Evolutionary conservation across 163 green algal species (phyloP), one percentile per base, ranked within the genome.

Genomic region (Coccomyxa subellipsoidea): DNA sequence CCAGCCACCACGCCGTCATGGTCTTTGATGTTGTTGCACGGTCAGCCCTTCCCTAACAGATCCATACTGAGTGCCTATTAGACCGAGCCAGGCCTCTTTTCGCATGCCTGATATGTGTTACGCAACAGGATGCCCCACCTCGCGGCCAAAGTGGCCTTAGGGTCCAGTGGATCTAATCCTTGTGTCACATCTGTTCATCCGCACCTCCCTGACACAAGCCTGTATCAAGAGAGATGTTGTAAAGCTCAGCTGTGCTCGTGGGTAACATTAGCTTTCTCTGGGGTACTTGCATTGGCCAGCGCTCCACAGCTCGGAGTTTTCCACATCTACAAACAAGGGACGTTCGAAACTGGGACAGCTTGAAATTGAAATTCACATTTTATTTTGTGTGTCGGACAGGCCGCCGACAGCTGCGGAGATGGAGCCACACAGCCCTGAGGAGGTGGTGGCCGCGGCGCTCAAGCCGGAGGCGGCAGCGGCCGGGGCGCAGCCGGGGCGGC

Each of bases 1-100:
- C 88, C 38, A 92, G 86, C 12, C 91, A 95, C 87, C 86, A 94
- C 40, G 86, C 91, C 3, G 86, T 95, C 71, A 80, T 95, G n/a
- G 84, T 96, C 4, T 95, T 96, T 79, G 90, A 96, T 38, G 91
- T 95, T 32, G 54, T 94, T 27, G 85, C 34, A 38, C 70, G 70
- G 80, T 84, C 4, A 59, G 47, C 47, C 0, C 27, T 39, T 69
- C 29, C 9, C 31, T 12, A 76, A 36, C 29, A n/a, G n/a, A n/a
- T n/a, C n/a, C n/a, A n/a, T n/a, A n/a, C n/a, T n/a, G n/a, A n/a
- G n/a, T n/a, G n/a, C n/a, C n/a, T n/a, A n/a, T n/a, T n/a, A n/a
- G n/a, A n/a, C n/a, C 23, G 47, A 59, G 47, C 47, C 47, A 12
- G 2, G 21, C 47, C 21, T 7, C 47, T 27, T 18, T 59, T 59